phyloP scores from a whole-genome alignment of 148 eudicot species.

The Cornus florida region DNA sequence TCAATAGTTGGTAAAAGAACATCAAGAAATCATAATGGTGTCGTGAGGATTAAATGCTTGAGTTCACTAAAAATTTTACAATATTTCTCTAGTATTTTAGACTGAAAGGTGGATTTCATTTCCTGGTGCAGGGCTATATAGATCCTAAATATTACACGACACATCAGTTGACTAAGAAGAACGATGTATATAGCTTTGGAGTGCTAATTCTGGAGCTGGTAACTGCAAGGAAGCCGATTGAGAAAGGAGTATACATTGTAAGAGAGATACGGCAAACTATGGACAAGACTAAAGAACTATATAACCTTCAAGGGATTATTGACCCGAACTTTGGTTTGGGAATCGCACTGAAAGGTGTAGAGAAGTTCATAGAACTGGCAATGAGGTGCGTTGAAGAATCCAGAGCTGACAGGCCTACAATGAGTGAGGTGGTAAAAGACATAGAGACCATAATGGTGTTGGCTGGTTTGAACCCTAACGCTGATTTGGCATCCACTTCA shows the following conservation, averaged over 20 bases:
- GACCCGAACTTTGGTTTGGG: slow-evolving; percentile 35
- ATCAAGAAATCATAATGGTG: too few relatives aligned
- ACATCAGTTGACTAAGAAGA: slow-evolving; percentile 24
- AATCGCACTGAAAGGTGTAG: slow-evolving; percentile 28
- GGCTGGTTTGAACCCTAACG: too few relatives aligned
- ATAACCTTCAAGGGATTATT: slow-evolving; percentile 33
- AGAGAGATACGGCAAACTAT: slow-evolving; percentile 36
- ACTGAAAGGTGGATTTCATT: neutral
- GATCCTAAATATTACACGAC: slow-evolving; percentile 14
- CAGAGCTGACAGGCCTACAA: slow-evolving; percentile 12
- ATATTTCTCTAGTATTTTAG: neutral
- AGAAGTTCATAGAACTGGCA: slow-evolving; percentile 48
- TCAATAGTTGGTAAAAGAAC: too few relatives aligned
- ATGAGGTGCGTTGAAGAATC: slow-evolving; percentile 48
- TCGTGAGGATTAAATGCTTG: too few relatives aligned
- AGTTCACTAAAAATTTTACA: too few relatives aligned
- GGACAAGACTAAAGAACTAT: slow-evolving; percentile 36
- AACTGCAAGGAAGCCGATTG: slow-evolving; percentile 52
- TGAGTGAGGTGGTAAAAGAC: too few relatives aligned
- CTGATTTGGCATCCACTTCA: too few relatives aligned
- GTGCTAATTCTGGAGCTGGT: slow-evolving; percentile 54
- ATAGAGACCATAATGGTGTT: too few relatives aligned
- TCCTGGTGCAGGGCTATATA: slow-evolving; percentile 46
- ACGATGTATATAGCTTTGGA: slow-evolving; percentile 68
- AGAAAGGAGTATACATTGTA: slow-evolving; percentile 52